Percentiles rank a stretch among this genome's conserved stretches.
Conservation (phyloP, 768 basidiomycete genomes). For the Candolleomyces eurysporus region DNA sequence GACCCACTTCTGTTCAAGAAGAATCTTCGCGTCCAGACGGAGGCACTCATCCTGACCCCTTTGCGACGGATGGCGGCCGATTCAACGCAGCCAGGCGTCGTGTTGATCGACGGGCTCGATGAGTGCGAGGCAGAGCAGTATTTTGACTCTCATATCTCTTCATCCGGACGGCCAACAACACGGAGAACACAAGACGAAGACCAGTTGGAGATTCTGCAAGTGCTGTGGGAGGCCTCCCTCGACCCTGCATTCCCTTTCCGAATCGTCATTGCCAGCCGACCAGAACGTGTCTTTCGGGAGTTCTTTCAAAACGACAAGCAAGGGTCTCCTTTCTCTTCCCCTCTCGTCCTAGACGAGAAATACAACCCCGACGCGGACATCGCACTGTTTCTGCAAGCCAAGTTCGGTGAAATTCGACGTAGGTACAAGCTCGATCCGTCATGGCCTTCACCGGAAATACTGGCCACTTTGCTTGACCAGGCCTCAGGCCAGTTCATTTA, state of each 20-base stretch:
- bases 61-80: neutral
- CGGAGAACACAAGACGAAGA: neutral
- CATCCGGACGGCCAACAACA: neutral
- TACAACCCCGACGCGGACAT: no score
- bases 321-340: no score
- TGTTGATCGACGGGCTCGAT: constrained; percentile 13
- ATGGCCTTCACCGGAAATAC: constrained; percentile 2
- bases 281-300: neutral
- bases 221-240: neutral
- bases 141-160: no score
- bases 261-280: neutral
- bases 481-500: constrained; percentile 17
- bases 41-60: neutral
- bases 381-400: no score
- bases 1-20: neutral
- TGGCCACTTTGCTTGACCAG: neutral
- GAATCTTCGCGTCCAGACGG: neutral
- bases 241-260: neutral
- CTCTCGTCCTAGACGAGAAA: no score
- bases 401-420: no score
- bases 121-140: constrained; percentile 4
- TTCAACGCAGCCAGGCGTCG: neutral
- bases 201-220: constrained; percentile 4
- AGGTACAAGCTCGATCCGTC: constrained; percentile 1
- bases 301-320: neutral